A percentile compares a stretch with the other conserved stretches of the same genome.
These are phyloP conservation scores for Penicillium herquei DNA, from an alignment of 495 filamentous ascomycete genomes.

Conservation along the genomic window DNA sequence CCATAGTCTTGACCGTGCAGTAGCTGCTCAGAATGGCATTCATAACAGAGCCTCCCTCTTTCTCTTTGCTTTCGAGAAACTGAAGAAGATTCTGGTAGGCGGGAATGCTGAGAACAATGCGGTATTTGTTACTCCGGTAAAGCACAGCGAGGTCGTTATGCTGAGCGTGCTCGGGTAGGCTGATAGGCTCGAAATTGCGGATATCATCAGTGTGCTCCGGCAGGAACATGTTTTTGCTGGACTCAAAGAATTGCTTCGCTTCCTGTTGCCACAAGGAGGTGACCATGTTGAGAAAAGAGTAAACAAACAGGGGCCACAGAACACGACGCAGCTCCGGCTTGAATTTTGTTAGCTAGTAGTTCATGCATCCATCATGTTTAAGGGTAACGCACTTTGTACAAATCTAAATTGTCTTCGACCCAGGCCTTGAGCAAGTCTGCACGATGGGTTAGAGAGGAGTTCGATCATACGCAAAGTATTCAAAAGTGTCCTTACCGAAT, in stretches of 20 bases:
- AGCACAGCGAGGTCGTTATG: slow-evolving; percentile 69
- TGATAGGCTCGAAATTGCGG: slow-evolving; percentile 62
- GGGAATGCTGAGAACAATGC: slow-evolving; percentile 77
- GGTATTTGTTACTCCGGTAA: slow-evolving; percentile 81
- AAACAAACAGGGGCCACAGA: slow-evolving; percentile 89
- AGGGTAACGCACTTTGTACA: slow-evolving; percentile 73
- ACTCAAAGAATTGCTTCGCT: slow-evolving; percentile 65
- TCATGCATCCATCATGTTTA: not conserved
- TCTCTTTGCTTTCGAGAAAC: slow-evolving; percentile 80
- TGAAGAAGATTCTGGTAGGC: slow-evolving; percentile 77
- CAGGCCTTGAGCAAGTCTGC: slow-evolving; percentile 69
- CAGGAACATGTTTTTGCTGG: slow-evolving; percentile 67
- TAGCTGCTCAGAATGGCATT: slow-evolving; percentile 70
- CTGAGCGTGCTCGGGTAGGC: slow-evolving; percentile 70
- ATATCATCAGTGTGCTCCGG: slow-evolving; percentile 76
- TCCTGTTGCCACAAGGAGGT: slow-evolving; percentile 68
- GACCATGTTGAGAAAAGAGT: slow-evolving; percentile 85
- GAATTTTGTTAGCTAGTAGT: slow-evolving; percentile 25
- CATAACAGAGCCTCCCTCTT: slow-evolving; percentile 74
- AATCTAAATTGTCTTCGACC: slow-evolving; percentile 85
- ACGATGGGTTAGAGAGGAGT: slow-evolving; percentile 10
- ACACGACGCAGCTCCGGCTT: slow-evolving; percentile 85
- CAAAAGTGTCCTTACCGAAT: slow-evolving; percentile 52
- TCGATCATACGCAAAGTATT: too few relatives aligned
- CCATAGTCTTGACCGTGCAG: slow-evolving; percentile 69